Percentiles rank a stretch among this genome's conserved stretches.
Evolutionary conservation across 2,329 filamentous ascomycete species (phyloP).

Genomic region (Ciborinia camelliae): DNA sequence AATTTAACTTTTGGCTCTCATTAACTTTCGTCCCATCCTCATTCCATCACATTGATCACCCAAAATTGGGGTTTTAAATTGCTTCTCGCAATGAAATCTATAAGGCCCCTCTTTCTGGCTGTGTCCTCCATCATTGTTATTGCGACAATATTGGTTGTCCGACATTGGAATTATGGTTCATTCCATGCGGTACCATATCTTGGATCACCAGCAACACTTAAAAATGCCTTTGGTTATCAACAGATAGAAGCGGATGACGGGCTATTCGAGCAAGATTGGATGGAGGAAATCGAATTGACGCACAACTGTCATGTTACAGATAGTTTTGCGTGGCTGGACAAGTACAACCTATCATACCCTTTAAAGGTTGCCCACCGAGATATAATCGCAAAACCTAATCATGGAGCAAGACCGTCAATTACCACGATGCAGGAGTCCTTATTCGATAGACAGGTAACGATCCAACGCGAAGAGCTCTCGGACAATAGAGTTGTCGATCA

Average conservation of each 20-base stretch:
- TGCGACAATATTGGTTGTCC: slow-evolving; percentile 1
- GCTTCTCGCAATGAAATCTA: slow-evolving; percentile 16
- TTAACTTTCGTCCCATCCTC: background rate
- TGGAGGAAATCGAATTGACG: background rate
- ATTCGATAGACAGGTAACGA: slow-evolving; percentile 27
- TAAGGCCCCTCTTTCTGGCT: background rate
- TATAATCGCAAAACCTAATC: slow-evolving; percentile 27
- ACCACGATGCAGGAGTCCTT: slow-evolving; percentile 32
- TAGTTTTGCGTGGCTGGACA: slow-evolving; percentile 9
- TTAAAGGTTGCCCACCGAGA: slow-evolving; percentile 34
- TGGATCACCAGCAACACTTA: background rate
- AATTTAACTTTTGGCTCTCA: background rate
- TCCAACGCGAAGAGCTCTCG: slow-evolving; percentile 29
- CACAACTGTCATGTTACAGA: background rate
- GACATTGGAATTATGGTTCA: no score
- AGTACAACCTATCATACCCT: slow-evolving; percentile 33
- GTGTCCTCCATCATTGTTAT: slow-evolving; percentile 5
- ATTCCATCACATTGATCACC: no score
- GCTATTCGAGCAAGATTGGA: background rate
- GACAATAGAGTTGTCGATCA: slow-evolving; percentile 22
- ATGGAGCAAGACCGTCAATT: slow-evolving; percentile 26
- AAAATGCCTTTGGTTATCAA: background rate
- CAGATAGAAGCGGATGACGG: background rate
- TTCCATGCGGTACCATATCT: slow-evolving; percentile 1
- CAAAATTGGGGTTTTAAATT: no score